Base-by-base conservation (phyloP, 495 filamentous ascomycete species). In the Hyphodiscus hymeniophilus region DNA sequence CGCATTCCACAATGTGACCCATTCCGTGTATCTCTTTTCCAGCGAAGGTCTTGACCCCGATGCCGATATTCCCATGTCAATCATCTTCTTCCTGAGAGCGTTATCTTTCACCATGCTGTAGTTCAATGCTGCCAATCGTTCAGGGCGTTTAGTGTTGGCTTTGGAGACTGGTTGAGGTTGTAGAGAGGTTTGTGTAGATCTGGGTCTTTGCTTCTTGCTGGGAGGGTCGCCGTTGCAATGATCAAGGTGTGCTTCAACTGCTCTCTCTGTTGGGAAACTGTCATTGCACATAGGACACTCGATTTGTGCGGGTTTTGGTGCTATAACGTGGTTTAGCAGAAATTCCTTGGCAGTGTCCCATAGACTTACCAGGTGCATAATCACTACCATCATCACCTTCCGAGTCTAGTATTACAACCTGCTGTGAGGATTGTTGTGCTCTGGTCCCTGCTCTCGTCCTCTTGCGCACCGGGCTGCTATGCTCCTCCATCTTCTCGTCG, bases 1-100 rank as follows among this genome's bases (percentile, higher is more conserved):
- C 12, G 94, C 87, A 61, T 99, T 99, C 82, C 87, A 96, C 21
- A 97, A 60, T 35, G 90, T 96, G 54, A 91, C 72, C 89, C 89
- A 99, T 66, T 99, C 92, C 1, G 76, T 85, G 54, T 97, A 89
- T 48, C 92, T 76, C 54, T 73, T 76, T 58, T 92, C 81, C 21
- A 97, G 63, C 7, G 87, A 67, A 33, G 71, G 68, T 33, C 76
- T 76, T 1, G 77, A 58, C 2, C 92, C 92, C 53, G 60, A 66
- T 5, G 75, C 71, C 0, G 88, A 82, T 41, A 99, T 78, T n/a
- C 91, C 90, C 2, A 92, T 70, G 2, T 95, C 89, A 33, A 65
- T 57, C 6, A 97, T 66, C 64, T 95, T 96, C 54, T 85, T 88
- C 22, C 81, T 77, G 26, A 99, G 71, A 6, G 73, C 72, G 0